These are phyloP conservation scores for Kuraishia floccosa DNA, from an alignment of 805 yeast species.

Conservation along the genomic window DNA sequence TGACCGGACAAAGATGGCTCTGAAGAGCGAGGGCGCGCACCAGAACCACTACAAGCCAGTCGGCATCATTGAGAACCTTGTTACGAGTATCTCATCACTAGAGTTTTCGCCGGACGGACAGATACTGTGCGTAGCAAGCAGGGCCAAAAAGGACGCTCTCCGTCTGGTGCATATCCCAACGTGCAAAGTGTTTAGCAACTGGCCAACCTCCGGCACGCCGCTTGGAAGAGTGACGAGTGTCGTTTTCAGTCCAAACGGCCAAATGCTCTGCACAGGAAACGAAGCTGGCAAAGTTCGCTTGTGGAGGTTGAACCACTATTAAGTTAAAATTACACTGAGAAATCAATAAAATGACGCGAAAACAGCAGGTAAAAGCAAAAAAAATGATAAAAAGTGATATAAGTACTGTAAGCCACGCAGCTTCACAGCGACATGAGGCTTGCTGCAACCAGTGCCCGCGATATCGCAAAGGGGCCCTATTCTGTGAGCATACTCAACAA, in stretches of 20 bases:
- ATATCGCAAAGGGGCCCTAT: too few relatives aligned
- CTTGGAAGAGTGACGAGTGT: conserved; percentile 84
- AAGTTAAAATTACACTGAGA: neutral
- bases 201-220: conserved; percentile 98
- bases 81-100: conserved; percentile 67
- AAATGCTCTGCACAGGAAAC: conserved; percentile 82
- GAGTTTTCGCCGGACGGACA: conserved; percentile 84
- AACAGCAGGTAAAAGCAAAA: too few relatives aligned
- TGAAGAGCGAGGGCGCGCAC: conserved; percentile 2
- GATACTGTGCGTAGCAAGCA: conserved; percentile 71
- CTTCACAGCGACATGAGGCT: too few relatives aligned
- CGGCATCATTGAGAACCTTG: conserved; percentile 63
- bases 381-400: too few relatives aligned
- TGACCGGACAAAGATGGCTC: conserved; percentile 30
- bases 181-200: conserved; percentile 77
- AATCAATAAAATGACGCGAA: too few relatives aligned
- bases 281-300: conserved; percentile 84
- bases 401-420: too few relatives aligned
- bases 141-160: conserved; percentile 78
- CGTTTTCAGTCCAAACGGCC: conserved; percentile 69
- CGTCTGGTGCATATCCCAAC: conserved; percentile 81
- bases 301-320: conserved; percentile 83
- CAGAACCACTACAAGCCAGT: conserved; percentile 40
- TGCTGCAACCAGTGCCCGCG: too few relatives aligned
- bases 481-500: too few relatives aligned